phyloP scores from a whole-genome alignment of 805 yeast species.

The Candida mattraensis region DNA sequence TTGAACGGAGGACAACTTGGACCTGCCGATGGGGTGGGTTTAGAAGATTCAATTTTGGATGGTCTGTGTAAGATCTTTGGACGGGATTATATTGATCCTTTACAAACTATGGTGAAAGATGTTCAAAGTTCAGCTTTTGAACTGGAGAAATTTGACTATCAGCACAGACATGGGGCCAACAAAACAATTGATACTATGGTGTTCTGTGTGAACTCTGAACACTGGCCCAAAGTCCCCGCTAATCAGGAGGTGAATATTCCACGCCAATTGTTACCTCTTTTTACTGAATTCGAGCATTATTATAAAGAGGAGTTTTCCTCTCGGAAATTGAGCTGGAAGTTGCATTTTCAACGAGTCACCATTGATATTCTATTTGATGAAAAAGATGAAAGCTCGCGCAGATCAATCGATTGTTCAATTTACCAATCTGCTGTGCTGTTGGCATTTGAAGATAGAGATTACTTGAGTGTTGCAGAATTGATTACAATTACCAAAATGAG shows the following conservation, averaged over 20 bases:
- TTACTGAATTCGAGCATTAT: constrained; percentile 13
- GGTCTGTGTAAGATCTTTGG: constrained; percentile 14
- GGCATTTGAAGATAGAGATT: constrained; percentile 36
- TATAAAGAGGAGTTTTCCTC: constrained; percentile 9
- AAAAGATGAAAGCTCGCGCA: constrained; percentile 18
- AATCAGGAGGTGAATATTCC: constrained; percentile 20
- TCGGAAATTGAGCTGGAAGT: constrained; percentile 41
- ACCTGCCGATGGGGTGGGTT: constrained; percentile 7
- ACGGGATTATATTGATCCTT: constrained; percentile 19
- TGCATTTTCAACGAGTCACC: constrained; percentile 41
- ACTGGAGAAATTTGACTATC: constrained; percentile 4
- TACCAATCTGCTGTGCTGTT: constrained; percentile 43
- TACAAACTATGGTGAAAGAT: constrained; percentile 18
- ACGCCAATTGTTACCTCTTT: constrained; percentile 7
- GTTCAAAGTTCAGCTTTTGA: constrained; percentile 15
- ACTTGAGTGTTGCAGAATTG: constrained; percentile 27
- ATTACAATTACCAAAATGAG: constrained; percentile 35
- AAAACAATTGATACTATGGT: constrained; percentile 8
- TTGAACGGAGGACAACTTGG: constrained; percentile 13
- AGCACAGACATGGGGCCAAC: not conserved
- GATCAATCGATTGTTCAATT: constrained; percentile 36
- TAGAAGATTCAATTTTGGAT: constrained; percentile 12
- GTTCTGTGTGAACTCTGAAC: constrained; percentile 15
- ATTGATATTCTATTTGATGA: constrained; percentile 35
- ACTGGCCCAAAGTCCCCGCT: constrained; percentile 26